Percentiles rank a stretch among this genome's conserved stretches.
phyloP scores from a whole-genome alignment of 2,329 filamentous ascomycete genomes.

The Claviceps cyperi region DNA sequence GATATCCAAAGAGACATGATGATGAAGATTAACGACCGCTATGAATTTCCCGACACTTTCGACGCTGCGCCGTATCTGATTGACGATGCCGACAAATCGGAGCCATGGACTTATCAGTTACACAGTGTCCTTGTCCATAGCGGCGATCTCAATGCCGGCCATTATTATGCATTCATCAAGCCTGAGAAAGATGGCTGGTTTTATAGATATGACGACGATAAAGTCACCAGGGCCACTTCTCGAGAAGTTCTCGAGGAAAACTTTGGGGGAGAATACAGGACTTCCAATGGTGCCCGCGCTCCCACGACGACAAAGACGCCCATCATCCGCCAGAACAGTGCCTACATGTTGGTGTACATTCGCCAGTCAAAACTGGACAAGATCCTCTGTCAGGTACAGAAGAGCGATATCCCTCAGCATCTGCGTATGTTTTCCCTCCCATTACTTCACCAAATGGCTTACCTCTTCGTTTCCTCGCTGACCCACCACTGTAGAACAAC shows the following conservation, averaged over 20 bases:
- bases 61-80: slow-evolving; percentile 80
- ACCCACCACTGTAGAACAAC: slow-evolving; percentile 36
- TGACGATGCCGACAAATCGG: slow-evolving; percentile 71
- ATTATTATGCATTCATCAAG: slow-evolving; percentile 96
- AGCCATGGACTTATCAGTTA: slow-evolving; percentile 81
- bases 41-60: slow-evolving; percentile 75
- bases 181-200: slow-evolving; percentile 87
- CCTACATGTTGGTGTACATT: slow-evolving; percentile 98
- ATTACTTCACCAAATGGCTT: not conserved
- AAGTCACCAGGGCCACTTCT: slow-evolving; percentile 85
- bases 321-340: slow-evolving; percentile 59
- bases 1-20: slow-evolving; percentile 91
- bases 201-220: slow-evolving; percentile 95
- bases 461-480: slow-evolving; percentile 1
- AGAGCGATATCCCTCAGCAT: slow-evolving; percentile 67
- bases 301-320: slow-evolving; percentile 40
- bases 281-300: slow-evolving; percentile 32
- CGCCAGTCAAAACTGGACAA: slow-evolving; percentile 73
- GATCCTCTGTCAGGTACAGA: slow-evolving; percentile 62
- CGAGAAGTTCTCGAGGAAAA: slow-evolving; percentile 93
- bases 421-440: slow-evolving; percentile 41
- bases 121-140: slow-evolving; percentile 95
- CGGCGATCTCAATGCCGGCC: slow-evolving; percentile 89
- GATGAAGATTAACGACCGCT: slow-evolving; percentile 96
- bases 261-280: slow-evolving; percentile 73